Evolutionary conservation across 768 basidiomycete species (phyloP), one percentile per base, ranked within the genome.

Genomic region (Suillus plorans): DNA sequence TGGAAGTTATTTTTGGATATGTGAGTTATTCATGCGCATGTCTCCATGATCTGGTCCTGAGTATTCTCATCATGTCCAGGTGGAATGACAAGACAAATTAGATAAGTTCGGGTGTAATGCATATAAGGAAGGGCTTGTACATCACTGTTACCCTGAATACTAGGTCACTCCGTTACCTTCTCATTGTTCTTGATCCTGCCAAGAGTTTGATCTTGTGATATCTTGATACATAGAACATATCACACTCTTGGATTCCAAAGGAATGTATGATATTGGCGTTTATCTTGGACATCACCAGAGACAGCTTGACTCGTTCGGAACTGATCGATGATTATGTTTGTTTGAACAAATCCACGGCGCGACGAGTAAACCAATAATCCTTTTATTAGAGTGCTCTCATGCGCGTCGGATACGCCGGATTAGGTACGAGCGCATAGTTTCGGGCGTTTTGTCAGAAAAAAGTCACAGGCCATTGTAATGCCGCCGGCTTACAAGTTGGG

Each of bases 1-100:
- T 99, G 97, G 97, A 91, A 88, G 71, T 77, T 92, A 66, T 97
- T 99, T 72, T 78, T 91, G 80, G 94, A 98, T 77, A 61, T 96
- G 93, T 96, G 72, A 78, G 91, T 85, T 14, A 22, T 67, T 31
- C 42, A 12, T 42, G 60, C 31, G 18, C 14, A 16, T 62, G 44
- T 12, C 20, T 34, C 18, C 16, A 6, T 36, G 10, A 42, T 55
- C 25, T 13, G 2, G 16, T 22, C 10, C 55, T 55, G 58, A 41
- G 36, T 39, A 34, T 31, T 41, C 16, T 28, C 25, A 9, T 14
- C 9, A 31, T 61, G 22, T 34, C 20, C 61, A 79, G 78, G 25
- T 80, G 79, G 79, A 73, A 79, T 14, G 71, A 77, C 22, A 77
- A 78, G 53, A 75, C 72, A 20, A 69, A 45, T 13, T 66, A 57